phyloP scores from a whole-genome alignment of 257 asterid species.

The Solanum pennellii region DNA sequence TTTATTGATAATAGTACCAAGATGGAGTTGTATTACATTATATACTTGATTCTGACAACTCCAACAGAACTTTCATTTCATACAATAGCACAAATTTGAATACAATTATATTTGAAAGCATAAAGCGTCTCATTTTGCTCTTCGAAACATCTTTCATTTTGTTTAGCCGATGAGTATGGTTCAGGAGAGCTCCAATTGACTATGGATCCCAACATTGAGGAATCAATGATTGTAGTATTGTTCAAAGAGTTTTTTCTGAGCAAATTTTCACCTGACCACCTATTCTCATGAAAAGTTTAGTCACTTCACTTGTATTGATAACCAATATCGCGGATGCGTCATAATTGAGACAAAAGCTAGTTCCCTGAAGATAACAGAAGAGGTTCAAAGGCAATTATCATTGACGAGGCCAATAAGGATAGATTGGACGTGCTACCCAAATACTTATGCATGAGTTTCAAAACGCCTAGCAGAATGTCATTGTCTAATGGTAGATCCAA shows the following conservation, averaged over 20 bases:
- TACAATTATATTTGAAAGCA: no score
- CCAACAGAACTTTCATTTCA: no score
- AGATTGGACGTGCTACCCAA: no score
- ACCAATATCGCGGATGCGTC: slow-evolving; percentile 89
- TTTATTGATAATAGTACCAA: no score
- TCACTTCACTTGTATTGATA: slow-evolving; percentile 73
- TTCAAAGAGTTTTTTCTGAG: slow-evolving; percentile 14
- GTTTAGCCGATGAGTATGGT: slow-evolving; percentile 64
- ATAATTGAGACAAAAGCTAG: slow-evolving; percentile 84
- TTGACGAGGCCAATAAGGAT: slow-evolving; percentile 51
- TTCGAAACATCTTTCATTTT: no score
- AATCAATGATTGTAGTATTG: slow-evolving; percentile 45
- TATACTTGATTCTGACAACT: no score
- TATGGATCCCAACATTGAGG: slow-evolving; percentile 65
- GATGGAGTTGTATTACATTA: no score
- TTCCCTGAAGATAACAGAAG: slow-evolving; percentile 66
- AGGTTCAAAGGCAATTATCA: slow-evolving; percentile 53
- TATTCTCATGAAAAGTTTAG: slow-evolving; percentile 28
- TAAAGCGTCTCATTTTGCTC: no score
- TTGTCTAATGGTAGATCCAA: no score
- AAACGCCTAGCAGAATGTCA: no score
- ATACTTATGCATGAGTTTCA: no score
- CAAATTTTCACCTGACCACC: slow-evolving; percentile 10
- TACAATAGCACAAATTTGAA: no score
- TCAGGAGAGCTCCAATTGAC: slow-evolving; percentile 86